phyloP scores from a whole-genome alignment of 2,329 filamentous ascomycete genomes.

The Colletotrichum sp. region DNA sequence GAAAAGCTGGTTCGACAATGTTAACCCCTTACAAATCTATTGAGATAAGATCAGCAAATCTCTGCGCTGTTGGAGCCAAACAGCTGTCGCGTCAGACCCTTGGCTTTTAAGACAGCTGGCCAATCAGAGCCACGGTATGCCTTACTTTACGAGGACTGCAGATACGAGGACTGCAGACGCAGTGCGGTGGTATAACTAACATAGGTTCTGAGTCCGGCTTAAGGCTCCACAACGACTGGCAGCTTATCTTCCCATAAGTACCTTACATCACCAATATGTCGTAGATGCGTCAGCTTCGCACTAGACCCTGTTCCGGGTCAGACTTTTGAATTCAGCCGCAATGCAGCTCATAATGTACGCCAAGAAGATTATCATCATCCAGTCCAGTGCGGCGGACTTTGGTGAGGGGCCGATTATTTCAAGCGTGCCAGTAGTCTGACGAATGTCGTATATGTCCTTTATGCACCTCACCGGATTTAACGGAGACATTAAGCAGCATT shows the following conservation, averaged over 20 bases:
- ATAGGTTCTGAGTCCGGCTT: neutral
- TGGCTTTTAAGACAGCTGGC: neutral
- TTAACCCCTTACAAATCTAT: neutral
- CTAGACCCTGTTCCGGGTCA: accelerated
- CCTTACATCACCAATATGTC: neutral
- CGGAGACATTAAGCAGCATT: neutral
- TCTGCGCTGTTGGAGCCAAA: neutral
- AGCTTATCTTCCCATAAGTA: neutral
- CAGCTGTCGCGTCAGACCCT: neutral
- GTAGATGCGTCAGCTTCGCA: neutral
- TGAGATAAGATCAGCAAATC: neutral
- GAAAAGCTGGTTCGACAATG: no score
- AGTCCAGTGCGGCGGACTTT: neutral
- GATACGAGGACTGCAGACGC: neutral
- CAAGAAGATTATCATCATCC: neutral
- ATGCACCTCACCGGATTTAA: neutral
- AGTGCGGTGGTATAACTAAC: neutral
- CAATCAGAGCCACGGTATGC: neutral
- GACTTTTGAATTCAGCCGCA: neutral
- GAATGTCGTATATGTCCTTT: neutral
- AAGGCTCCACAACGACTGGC: neutral
- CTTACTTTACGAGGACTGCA: neutral
- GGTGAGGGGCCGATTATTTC: neutral
- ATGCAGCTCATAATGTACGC: neutral
- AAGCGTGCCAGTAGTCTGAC: neutral